These are phyloP conservation scores for Talaromyces funiculosus DNA, from an alignment of 2,329 filamentous ascomycete genomes.

Conservation along the genomic window DNA sequence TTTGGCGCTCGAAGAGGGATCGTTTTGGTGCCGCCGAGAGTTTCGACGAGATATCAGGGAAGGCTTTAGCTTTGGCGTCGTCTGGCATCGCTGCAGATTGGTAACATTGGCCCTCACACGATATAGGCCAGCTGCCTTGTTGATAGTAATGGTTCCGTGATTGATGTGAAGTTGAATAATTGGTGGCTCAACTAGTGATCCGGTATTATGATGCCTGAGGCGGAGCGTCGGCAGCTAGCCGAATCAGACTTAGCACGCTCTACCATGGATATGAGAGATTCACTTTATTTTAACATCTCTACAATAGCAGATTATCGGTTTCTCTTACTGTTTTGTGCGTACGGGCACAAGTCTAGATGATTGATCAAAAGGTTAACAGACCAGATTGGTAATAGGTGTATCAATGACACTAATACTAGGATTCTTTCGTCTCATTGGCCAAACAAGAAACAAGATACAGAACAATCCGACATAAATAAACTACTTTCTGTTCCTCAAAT, in stretches of 20 bases:
- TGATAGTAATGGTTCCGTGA: background rate
- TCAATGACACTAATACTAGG: background rate
- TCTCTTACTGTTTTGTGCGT: background rate
- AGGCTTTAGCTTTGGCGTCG: constrained; percentile 40
- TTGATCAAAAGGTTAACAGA: background rate
- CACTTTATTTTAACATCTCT: background rate
- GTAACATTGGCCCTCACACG: background rate
- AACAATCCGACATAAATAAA: background rate
- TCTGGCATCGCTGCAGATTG: constrained; percentile 29
- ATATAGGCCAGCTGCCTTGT: background rate
- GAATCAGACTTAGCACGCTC: background rate
- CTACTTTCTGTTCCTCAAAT: background rate
- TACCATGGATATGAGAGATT: background rate
- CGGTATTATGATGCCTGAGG: background rate
- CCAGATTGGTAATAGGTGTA: background rate
- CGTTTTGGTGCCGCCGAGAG: constrained; percentile 75
- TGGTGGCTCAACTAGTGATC: background rate
- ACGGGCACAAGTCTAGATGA: background rate
- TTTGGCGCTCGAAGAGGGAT: constrained; percentile 81
- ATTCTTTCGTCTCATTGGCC: no score
- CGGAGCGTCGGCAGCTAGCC: background rate
- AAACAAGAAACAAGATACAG: no score
- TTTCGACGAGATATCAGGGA: constrained; percentile 70
- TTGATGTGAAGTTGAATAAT: background rate
- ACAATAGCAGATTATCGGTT: background rate